Conservation (phyloP, 2,329 filamentous ascomycete species). For the Colletotrichum trifolii region DNA sequence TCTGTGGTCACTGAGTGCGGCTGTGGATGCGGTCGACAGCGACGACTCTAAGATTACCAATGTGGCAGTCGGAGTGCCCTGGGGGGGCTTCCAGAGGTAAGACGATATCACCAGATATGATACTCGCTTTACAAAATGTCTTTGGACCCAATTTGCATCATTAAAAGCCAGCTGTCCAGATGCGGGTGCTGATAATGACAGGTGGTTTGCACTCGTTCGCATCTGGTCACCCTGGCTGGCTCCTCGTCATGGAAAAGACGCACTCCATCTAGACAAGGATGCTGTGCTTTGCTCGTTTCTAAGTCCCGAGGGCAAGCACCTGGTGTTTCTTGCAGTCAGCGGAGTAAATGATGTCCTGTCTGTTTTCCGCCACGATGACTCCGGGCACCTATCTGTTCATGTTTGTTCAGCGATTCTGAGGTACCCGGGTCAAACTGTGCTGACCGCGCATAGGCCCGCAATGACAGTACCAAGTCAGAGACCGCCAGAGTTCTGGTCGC, state of each 20-base stretch:
- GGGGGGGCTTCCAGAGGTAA: slow-evolving; percentile 64
- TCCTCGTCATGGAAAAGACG: slow-evolving; percentile 80
- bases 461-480: slow-evolving; percentile 70
- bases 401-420: slow-evolving; percentile 55
- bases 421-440: neutral
- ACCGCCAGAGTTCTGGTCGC: slow-evolving; percentile 75
- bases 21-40: slow-evolving; percentile 66
- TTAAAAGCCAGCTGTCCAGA: neutral
- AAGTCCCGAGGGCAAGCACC: slow-evolving; percentile 74
- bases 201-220: slow-evolving; percentile 86
- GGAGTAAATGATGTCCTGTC: slow-evolving; percentile 78
- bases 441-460: slow-evolving; percentile 62
- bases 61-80: slow-evolving; percentile 72
- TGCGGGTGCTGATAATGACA: slow-evolving; percentile 43
- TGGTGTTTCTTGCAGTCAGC: slow-evolving; percentile 83
- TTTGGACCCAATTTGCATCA: neutral
- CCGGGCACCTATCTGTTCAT: slow-evolving; percentile 75
- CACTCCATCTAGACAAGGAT: slow-evolving; percentile 79
- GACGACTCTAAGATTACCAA: slow-evolving; percentile 67
- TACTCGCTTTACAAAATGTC: neutral
- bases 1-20: slow-evolving; percentile 75
- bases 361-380: slow-evolving; percentile 71
- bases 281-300: slow-evolving; percentile 84
- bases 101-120: slow-evolving; percentile 23
- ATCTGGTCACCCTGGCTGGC: slow-evolving; percentile 87